Evolutionary conservation across 352 stramenopile genomes (phyloP).

Genomic region (Thraustochytrium striatum): DNA sequence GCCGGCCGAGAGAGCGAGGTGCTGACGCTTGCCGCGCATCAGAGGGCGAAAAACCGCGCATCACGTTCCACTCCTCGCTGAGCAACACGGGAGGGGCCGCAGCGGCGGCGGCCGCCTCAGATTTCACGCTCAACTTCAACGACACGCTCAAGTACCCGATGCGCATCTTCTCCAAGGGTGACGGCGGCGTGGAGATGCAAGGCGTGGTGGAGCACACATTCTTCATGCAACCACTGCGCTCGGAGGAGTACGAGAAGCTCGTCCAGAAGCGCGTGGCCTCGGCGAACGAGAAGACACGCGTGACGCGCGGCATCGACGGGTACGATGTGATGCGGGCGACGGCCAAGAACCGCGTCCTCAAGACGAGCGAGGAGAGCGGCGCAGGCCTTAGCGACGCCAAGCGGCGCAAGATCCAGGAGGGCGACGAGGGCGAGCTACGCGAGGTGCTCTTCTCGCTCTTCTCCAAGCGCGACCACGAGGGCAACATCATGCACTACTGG

Average conservation of each 20-base stretch:
- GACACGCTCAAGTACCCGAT: slow-evolving; percentile 18
- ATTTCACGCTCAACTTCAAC: slow-evolving; percentile 33
- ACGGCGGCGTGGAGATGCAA: slow-evolving; percentile 38
- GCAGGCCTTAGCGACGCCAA: neutral
- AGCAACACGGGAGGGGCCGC: too few species aligned
- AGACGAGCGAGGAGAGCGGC: neutral
- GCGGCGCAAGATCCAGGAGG: slow-evolving; percentile 18
- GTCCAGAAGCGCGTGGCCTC: slow-evolving; percentile 8
- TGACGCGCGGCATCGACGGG: slow-evolving; percentile 27
- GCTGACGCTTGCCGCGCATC: too few species aligned
- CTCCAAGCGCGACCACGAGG: slow-evolving; percentile 1
- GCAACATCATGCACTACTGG: slow-evolving; percentile 3
- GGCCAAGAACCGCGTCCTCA: slow-evolving; percentile 9
- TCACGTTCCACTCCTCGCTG: slow-evolving; percentile 20
- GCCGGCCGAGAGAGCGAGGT: too few species aligned
- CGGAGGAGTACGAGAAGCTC: neutral
- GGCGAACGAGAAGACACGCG: neutral
- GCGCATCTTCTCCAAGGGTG: slow-evolving; percentile 43
- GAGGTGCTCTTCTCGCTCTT: slow-evolving; percentile 35
- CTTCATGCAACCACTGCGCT: slow-evolving; percentile 37
- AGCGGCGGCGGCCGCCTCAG: neutral
- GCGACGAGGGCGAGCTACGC: slow-evolving; percentile 16
- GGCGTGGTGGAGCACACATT: slow-evolving; percentile 37
- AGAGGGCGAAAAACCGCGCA: slow-evolving; percentile 9
- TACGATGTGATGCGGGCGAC: slow-evolving; percentile 20